Evolutionary conservation across 331 rosid genomes (phyloP).

Genomic region (Malus hybrid): DNA sequence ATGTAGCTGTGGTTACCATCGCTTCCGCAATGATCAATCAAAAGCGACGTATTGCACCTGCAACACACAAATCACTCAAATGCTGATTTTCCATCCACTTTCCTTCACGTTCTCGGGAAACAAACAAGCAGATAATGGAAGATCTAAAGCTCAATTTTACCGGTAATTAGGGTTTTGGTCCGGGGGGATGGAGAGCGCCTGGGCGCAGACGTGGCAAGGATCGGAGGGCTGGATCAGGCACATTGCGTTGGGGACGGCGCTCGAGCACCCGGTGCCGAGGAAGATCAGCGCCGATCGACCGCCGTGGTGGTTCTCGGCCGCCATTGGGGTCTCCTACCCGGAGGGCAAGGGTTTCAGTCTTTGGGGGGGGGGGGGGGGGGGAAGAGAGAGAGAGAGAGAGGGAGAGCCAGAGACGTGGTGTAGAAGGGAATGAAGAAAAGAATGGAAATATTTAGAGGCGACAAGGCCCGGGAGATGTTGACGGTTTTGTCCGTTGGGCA

Average conservation of each 20-base stretch:
- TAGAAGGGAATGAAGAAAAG: neutral
- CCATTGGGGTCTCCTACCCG: slow-evolving; percentile 17
- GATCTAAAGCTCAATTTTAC: slow-evolving; percentile 16
- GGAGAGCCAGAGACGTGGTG: neutral
- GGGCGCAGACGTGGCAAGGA: slow-evolving; percentile 65
- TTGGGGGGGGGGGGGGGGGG: neutral
- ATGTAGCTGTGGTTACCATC: slow-evolving; percentile 47
- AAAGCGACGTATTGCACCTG: slow-evolving; percentile 79
- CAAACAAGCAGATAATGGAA: neutral
- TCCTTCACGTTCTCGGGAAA: neutral
- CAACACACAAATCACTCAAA: neutral
- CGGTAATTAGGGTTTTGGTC: slow-evolving; percentile 76
- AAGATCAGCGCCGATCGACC: slow-evolving; percentile 64
- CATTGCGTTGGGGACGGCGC: slow-evolving; percentile 66
- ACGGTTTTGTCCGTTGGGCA: neutral
- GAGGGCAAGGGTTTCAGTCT: neutral
- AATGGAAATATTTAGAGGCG: neutral
- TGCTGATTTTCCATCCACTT: neutral
- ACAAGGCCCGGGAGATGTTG: neutral
- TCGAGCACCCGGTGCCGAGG: slow-evolving; percentile 78
- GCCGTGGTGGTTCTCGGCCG: slow-evolving; percentile 4
- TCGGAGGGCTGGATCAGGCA: slow-evolving; percentile 70
- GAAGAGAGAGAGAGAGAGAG: neutral
- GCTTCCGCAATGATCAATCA: slow-evolving; percentile 64
- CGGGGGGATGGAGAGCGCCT: slow-evolving; percentile 50